A percentile compares a stretch with the other conserved stretches of the same genome.
phyloP scores from a whole-genome alignment of 176 grass and related monocot species.

The Urochloa ruziziensis region DNA sequence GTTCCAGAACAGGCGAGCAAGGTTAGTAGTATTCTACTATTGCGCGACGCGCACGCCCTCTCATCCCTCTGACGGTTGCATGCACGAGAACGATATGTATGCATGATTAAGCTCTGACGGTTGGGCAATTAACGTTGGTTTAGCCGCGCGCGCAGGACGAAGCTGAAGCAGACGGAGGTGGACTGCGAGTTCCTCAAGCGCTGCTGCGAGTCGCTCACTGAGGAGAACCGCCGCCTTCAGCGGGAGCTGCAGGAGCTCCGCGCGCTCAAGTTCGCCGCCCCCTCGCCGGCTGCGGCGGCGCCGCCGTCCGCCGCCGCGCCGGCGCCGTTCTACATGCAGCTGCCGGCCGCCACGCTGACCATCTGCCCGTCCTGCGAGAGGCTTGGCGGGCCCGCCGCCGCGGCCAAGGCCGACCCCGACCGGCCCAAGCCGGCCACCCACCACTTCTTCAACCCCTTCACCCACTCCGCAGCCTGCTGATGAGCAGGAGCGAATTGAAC shows the following conservation, averaged over 20 bases:
- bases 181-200: slow-evolving; percentile 89
- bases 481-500: slow-evolving; percentile 3
- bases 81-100: not conserved
- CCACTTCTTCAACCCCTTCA: slow-evolving; percentile 94
- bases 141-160: slow-evolving; percentile 64
- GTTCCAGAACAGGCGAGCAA: slow-evolving; percentile 98
- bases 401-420: slow-evolving; percentile 38
- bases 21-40: slow-evolving; percentile 38
- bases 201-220: slow-evolving; percentile 82
- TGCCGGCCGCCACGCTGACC: slow-evolving; percentile 63
- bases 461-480: slow-evolving; percentile 84
- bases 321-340: slow-evolving; percentile 69
- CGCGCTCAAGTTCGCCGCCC: slow-evolving; percentile 56
- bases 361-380: slow-evolving; percentile 89
- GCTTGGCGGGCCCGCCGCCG: slow-evolving; percentile 31
- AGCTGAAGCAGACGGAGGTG: slow-evolving; percentile 96
- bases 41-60: not conserved
- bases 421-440: slow-evolving; percentile 43
- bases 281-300: not conserved
- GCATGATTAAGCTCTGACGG: not conserved
- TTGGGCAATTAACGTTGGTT: not conserved
- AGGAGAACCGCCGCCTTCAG: slow-evolving; percentile 87
- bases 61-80: not conserved
- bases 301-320: not conserved
- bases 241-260: slow-evolving; percentile 82